These are phyloP conservation scores for Pestalotiopsis fici DNA, from an alignment of 2,329 filamentous ascomycete genomes.

Conservation along the genomic window DNA sequence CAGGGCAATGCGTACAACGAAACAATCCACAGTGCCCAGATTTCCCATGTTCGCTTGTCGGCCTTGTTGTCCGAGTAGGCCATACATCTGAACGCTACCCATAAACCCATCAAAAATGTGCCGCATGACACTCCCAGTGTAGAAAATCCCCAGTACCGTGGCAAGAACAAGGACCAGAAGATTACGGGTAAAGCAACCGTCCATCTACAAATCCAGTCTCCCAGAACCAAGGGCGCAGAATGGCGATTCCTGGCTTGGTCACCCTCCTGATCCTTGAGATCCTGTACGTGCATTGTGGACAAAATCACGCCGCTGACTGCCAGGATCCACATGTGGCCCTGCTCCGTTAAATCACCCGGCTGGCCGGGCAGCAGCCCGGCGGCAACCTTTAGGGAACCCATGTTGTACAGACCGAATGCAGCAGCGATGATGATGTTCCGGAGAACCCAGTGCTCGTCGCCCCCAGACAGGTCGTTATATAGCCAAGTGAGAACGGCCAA, in stretches of 20 bases:
- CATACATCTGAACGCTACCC: background rate
- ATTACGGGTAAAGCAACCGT: background rate
- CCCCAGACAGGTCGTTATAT: background rate
- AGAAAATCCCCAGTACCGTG: background rate
- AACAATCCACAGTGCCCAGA: background rate
- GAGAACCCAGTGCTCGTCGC: background rate
- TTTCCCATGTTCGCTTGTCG: background rate
- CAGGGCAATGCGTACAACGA: background rate
- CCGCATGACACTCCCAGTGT: too few species aligned
- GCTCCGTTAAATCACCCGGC: background rate
- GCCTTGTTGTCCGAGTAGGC: background rate
- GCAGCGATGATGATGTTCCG: background rate
- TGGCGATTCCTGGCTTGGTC: background rate
- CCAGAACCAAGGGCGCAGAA: background rate
- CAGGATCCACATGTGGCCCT: background rate
- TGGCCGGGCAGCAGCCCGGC: background rate
- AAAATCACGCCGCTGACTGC: background rate
- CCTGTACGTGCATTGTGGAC: slow-evolving; percentile 3
- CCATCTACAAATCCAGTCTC: background rate
- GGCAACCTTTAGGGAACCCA: background rate
- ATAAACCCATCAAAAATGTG: background rate
- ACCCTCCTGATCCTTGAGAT: slow-evolving; percentile 1
- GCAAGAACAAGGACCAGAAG: background rate
- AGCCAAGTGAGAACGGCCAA: background rate
- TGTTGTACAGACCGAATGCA: background rate